phyloP scores from a whole-genome alignment of 139 green algal genomes.

The Closterium sp. region DNA sequence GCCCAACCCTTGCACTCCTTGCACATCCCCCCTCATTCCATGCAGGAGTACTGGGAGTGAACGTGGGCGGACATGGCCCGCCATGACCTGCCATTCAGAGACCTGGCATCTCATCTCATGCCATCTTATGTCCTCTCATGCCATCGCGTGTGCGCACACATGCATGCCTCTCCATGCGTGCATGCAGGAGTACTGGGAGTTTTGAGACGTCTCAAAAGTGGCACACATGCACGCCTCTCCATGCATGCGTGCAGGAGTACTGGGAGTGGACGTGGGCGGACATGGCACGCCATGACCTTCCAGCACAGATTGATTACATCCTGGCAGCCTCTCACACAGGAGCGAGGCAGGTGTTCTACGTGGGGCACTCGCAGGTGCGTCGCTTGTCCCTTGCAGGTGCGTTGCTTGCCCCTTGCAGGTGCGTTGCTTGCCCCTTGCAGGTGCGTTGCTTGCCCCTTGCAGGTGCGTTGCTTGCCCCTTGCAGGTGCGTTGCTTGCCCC shows the following conservation, averaged over 20 bases:
- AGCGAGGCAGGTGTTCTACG: slow-evolving; percentile 17
- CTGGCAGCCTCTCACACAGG: neutral
- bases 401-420: slow-evolving; percentile 10
- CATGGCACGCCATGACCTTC: slow-evolving; percentile 13
- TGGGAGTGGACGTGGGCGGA: no score
- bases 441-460: no score
- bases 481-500: no score
- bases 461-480: neutral
- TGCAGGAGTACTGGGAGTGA: slow-evolving; percentile 45
- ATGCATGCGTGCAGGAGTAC: no score
- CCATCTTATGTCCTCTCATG: no score
- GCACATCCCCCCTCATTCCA: neutral
- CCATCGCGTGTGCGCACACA: no score
- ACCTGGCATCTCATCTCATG: no score
- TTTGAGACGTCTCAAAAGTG: no score
- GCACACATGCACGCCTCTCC: no score
- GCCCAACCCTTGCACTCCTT: neutral
- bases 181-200: no score
- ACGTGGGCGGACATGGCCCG: slow-evolving; percentile 48
- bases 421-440: neutral
- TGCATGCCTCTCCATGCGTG: no score
- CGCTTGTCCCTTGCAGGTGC: slow-evolving; percentile 1
- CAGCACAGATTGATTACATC: slow-evolving; percentile 35
- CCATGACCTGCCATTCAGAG: no score
- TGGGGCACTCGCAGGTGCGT: slow-evolving; percentile 39